phyloP scores from a whole-genome alignment of 148 eudicot species.

The Rhododendron mucronatum region DNA sequence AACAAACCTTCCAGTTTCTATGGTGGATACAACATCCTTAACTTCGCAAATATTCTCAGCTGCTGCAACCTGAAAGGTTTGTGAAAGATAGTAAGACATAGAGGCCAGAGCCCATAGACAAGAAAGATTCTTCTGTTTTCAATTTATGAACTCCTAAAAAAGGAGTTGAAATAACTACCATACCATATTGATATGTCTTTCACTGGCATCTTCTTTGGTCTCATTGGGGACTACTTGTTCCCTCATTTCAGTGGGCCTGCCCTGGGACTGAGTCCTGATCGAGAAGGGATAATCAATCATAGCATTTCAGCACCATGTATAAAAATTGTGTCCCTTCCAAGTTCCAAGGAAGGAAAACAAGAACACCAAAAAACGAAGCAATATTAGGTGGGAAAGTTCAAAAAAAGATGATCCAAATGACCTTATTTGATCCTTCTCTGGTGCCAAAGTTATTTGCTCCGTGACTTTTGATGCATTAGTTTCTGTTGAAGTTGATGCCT shows the following conservation, averaged over 20 bases:
- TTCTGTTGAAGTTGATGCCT: conserved; percentile 30
- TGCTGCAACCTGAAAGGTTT: conserved; percentile 25
- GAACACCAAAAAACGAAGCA: neutral
- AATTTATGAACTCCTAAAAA: neutral
- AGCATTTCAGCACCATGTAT: conserved; percentile 1
- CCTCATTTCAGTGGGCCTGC: conserved; percentile 14
- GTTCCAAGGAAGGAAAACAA: neutral
- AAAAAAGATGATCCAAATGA: conserved; percentile 2
- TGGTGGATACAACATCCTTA: conserved; percentile 9
- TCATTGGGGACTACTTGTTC: conserved; percentile 21
- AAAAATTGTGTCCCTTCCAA: neutral
- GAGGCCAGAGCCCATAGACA: neutral
- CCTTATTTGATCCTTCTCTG: conserved; percentile 26
- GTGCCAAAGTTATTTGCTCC: conserved; percentile 8
- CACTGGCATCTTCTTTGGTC: conserved; percentile 4
- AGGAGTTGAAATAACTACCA: neutral
- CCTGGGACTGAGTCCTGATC: conserved; percentile 15
- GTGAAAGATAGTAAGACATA: neutral
- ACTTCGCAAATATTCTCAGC: conserved; percentile 20
- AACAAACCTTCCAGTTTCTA: conserved; percentile 44
- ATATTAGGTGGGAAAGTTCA: too few relatives aligned
- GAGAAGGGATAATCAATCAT: neutral
- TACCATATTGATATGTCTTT: conserved; percentile 15
- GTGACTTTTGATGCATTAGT: conserved; percentile 20
- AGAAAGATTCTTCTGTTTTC: conserved; percentile 3